Percentiles rank a stretch among this genome's conserved stretches.
These are phyloP conservation scores for Wickerhamomyces bovis DNA, from an alignment of 805 yeast genomes.

Conservation along the genomic window DNA sequence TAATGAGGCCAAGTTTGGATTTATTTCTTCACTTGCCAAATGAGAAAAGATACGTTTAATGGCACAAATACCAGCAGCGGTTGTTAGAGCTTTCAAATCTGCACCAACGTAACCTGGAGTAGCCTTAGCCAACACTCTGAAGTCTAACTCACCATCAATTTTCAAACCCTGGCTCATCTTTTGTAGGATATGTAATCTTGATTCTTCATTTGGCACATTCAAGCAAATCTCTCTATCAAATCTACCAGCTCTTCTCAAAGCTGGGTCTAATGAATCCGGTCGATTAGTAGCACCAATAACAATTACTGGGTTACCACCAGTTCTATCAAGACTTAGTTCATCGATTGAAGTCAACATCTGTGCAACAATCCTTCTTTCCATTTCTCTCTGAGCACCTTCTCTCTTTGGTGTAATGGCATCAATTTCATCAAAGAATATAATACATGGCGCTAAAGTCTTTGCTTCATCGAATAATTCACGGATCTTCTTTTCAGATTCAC, in stretches of 20 bases:
- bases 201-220: slow-evolving; percentile 87
- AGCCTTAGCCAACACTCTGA: slow-evolving; percentile 68
- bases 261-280: slow-evolving; percentile 93
- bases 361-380: slow-evolving; percentile 96
- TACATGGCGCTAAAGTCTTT: slow-evolving; percentile 80
- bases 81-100: slow-evolving; percentile 85
- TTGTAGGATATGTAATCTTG: slow-evolving; percentile 68
- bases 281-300: slow-evolving; percentile 95
- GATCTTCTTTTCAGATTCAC: slow-evolving; percentile 91
- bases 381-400: slow-evolving; percentile 96
- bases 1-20: slow-evolving; percentile 24
- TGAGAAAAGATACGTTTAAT: slow-evolving; percentile 83
- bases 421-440: slow-evolving; percentile 91
- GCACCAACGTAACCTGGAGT: slow-evolving; percentile 99
- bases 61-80: slow-evolving; percentile 94
- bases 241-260: slow-evolving; percentile 92
- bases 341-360: slow-evolving; percentile 94
- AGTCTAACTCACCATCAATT: slow-evolving; percentile 67
- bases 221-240: slow-evolving; percentile 92
- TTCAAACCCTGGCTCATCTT: slow-evolving; percentile 67
- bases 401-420: slow-evolving; percentile 98
- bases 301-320: slow-evolving; percentile 88
- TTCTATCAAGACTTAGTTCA: slow-evolving; percentile 79
- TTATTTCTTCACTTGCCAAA: slow-evolving; percentile 27
- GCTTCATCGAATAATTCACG: slow-evolving; percentile 95